Base-by-base conservation (phyloP, 306 rosid genomes). In the Ziziphus jujuba region DNA sequence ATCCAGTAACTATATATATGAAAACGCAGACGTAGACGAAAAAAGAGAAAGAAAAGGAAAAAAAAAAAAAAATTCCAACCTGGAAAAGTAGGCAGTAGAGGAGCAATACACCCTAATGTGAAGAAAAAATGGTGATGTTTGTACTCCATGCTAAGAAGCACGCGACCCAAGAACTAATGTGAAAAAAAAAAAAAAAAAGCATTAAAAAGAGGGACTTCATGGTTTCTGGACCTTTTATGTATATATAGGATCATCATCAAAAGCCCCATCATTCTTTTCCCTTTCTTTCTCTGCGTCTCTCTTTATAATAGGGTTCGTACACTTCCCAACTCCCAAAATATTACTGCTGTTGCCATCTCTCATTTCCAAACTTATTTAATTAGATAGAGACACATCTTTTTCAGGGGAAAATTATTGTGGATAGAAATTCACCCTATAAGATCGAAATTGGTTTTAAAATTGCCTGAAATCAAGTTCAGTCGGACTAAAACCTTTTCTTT, bases 91-190 rank as follows among this genome's bases (percentile, higher is more conserved):
- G 10, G 12, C 9, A 50, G 55, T n/a, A 9, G 38, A 63, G 53
- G 54, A 69, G 49, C 53, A 56, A 71, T 56, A 44, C 50, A 45
- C 65, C 67, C 65, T 22, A 82, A 76, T 56, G 57, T 20, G 21
- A 40, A 63, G 43, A 19, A 21, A n/a, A 34, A 23, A 48, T 59
- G 51, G 57, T 75, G 74, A 72, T 56, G 75, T 11, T 45, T 77
- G 70, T n/a, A 69, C 56, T 63, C 70, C 33, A 35, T 49, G 68
- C 44, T 20, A 68, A n/a, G 28, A 17, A 84, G 91, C 89, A 90
- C 88, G 91, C 89, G 82, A 63, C 86, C 81, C 93, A 79, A 85
- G 72, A 75, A 48, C 74, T 63, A 87, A 81, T 81, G 89, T n/a
- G n/a, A n/a, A n/a, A n/a, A n/a, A n/a, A n/a, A n/a, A n/a, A n/a